Base-by-base conservation (phyloP, 2,329 filamentous ascomycete genomes). In the Pseudogymnoascus verrucosus region DNA sequence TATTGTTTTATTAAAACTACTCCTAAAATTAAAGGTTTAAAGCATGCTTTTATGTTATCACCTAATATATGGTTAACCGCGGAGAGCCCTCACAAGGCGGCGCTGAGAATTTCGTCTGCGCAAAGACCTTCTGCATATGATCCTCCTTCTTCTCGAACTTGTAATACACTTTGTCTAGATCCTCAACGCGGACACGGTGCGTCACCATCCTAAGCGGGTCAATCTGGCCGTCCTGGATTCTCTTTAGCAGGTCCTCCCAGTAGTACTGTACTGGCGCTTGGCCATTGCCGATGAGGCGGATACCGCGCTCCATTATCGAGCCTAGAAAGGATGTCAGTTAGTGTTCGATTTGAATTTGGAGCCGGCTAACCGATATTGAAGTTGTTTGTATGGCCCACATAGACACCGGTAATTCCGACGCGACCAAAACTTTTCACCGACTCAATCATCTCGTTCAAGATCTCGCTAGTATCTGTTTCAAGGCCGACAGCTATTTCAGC, bases 381-480 rank as follows among this genome's bases (percentile, higher is more conserved):
- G 31, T 71, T 69, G 39, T 72, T 72, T 11, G 67, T 67, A 64
- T 64, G 86, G 65, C 83, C 84, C 28, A 84, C 81, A 65, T 86
- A 86, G 19, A 85, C 84, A 62, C 90, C 91, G 0, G 91, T 96
- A 64, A 96, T 81, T 21, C 91, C 90, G 63, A 86, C 87, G 5
- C 90, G 82, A 4, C 91, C 89, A 69, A 81, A 91, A 70, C 85
- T 89, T 60, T 84, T 80, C 11, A 90, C 88, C n/a, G 84, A 80
- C 70, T 88, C 84, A 34, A 92, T 85, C 87, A 90, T 90, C 77
- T 92, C 89, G 72, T 92, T 92, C 67, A 92, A 64, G 51, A 91
- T 85, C 78, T 92, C 91, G 62, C 86, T 89, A 0, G 90, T 93
- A 71, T 96, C 91, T 0, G 90, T 96, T 78, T 96, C 91, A 36